Evolutionary conservation across 257 asterid genomes (phyloP).

Genomic region (Lantana camara): DNA sequence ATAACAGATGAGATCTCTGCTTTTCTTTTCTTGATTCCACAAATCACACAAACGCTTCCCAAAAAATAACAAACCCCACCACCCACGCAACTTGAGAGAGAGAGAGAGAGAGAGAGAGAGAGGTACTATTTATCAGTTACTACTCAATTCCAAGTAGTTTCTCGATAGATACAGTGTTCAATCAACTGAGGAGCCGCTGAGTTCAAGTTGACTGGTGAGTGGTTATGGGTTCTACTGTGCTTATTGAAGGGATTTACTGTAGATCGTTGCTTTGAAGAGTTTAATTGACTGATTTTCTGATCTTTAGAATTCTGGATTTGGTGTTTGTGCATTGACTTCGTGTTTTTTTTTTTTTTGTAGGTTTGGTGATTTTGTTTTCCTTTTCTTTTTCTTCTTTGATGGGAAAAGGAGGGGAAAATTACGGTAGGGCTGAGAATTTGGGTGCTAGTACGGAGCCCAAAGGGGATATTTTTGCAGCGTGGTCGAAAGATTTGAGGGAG

Average conservation of each 20-base stretch:
- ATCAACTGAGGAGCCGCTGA: conserved; percentile 29
- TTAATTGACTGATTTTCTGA: neutral
- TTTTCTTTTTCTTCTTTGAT: too few relatives aligned
- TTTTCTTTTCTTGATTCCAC: conserved; percentile 13
- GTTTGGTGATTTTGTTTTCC: conserved; percentile 27
- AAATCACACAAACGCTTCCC: conserved; percentile 10
- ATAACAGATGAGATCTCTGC: conserved; percentile 28
- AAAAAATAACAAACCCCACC: conserved; percentile 22
- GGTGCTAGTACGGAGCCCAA: conserved; percentile 30
- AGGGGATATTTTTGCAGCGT: conserved; percentile 54
- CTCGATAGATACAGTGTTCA: conserved; percentile 17
- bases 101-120: conserved; percentile 19
- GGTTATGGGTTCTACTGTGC: neutral
- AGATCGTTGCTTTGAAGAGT: conserved; percentile 23
- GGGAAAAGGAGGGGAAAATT: conserved; percentile 89
- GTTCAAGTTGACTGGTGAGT: conserved; percentile 35
- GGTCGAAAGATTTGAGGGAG: conserved; percentile 83
- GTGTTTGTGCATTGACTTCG: conserved; percentile 19
- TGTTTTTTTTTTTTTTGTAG: conserved; percentile 8
- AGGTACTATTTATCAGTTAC: conserved; percentile 8
- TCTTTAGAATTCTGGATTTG: conserved; percentile 13
- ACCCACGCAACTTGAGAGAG: conserved; percentile 15
- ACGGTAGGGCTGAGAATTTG: conserved; percentile 52
- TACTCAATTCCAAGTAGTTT: conserved; percentile 11
- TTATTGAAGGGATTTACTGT: conserved; percentile 16